Conservation (phyloP, 768 basidiomycete genomes). For the Coprinopsis marcescibilis region DNA sequence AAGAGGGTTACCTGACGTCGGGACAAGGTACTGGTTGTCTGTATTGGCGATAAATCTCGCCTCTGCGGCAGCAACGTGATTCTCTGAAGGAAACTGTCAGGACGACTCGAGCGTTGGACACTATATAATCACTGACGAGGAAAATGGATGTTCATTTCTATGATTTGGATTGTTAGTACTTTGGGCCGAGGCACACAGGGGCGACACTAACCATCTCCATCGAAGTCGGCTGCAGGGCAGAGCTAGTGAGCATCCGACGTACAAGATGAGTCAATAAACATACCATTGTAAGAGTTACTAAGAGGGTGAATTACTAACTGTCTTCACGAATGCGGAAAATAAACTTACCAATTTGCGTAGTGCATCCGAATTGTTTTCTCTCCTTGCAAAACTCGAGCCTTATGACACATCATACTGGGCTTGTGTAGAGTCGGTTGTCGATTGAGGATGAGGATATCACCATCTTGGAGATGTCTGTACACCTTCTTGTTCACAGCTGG, state of each 20-base stretch:
- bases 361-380: conserved; percentile 99
- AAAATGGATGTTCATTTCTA: conserved; percentile 99
- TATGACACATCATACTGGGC: conserved; percentile 99
- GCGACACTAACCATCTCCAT: conserved; percentile 26
- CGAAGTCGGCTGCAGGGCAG: conserved; percentile 21
- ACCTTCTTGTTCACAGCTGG: conserved; percentile 93
- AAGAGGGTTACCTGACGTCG: conserved; percentile 95
- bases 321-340: conserved; percentile 4
- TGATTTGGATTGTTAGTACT: conserved; percentile 3
- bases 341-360: conserved; percentile 92
- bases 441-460: conserved; percentile 93
- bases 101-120: too few species aligned
- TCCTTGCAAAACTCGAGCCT: conserved; percentile 83
- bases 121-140: conserved; percentile 67
- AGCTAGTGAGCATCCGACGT: conserved; percentile 14
- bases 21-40: conserved; percentile 98
- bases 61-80: conserved; percentile 91
- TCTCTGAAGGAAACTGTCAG: conserved; percentile 75
- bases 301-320: conserved; percentile 15
- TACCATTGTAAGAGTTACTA: conserved; percentile 97
- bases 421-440: conserved; percentile 98
- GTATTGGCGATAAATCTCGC: conserved; percentile 94
- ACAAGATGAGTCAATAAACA: conserved; percentile 18
- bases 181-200: neutral
- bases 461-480: conserved; percentile 89